Percentiles rank a stretch among this genome's conserved stretches.
Conservation (phyloP, 208 protist species). For the Leishmania tropica region DNA sequence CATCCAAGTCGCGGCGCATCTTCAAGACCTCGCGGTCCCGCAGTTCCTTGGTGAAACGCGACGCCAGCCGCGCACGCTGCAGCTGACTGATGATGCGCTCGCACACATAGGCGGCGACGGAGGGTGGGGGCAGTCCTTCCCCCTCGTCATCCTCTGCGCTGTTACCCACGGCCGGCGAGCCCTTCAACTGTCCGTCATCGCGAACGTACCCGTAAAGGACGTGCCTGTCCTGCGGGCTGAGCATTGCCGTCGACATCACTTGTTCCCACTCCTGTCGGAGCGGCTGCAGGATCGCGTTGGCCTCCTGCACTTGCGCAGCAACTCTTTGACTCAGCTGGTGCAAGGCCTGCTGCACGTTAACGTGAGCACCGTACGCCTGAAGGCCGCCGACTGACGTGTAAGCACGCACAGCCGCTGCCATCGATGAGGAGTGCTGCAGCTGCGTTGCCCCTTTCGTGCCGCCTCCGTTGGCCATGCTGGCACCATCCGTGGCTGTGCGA, state of each 20-base stretch:
- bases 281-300: constrained; percentile 21
- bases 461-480: neutral
- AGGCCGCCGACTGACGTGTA: constrained; percentile 8
- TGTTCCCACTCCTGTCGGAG: constrained; percentile 33
- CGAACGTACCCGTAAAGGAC: constrained; percentile 25
- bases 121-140: neutral
- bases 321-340: constrained; percentile 28
- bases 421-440: neutral
- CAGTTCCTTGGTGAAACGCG: constrained; percentile 21
- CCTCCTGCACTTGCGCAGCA: constrained; percentile 26
- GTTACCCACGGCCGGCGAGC: neutral
- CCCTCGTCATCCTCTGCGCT: neutral
- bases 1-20: constrained; percentile 48
- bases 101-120: constrained; percentile 32
- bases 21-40: constrained; percentile 36
- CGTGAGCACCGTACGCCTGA: constrained; percentile 18
- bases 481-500: neutral
- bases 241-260: constrained; percentile 26
- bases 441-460: neutral
- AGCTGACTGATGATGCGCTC: constrained; percentile 22
- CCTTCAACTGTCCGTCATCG: constrained; percentile 26
- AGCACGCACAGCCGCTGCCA: constrained; percentile 3
- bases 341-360: constrained; percentile 31
- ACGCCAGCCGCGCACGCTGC: constrained; percentile 16
- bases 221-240: constrained; percentile 22